Evolutionary conservation across 805 yeast species (phyloP).

Genomic region (Debaryomyces castellii): DNA sequence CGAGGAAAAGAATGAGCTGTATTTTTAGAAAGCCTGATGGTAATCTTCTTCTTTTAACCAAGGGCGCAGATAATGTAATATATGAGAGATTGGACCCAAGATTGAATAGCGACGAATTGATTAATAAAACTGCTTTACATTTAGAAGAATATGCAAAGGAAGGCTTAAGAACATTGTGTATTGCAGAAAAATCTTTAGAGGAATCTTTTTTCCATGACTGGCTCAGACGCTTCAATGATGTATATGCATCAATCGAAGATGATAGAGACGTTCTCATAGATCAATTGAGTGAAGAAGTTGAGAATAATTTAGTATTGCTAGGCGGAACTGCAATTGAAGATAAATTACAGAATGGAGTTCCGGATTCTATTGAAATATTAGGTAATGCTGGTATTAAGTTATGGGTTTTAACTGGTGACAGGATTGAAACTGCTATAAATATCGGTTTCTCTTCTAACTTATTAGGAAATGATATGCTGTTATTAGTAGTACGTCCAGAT

Average conservation of each 20-base stretch:
- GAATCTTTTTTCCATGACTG: constrained; percentile 49
- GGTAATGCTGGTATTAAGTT: constrained; percentile 74
- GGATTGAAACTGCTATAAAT: constrained; percentile 80
- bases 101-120: constrained; percentile 40
- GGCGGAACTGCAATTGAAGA: constrained; percentile 88
- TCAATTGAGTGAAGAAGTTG: constrained; percentile 56
- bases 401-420: constrained; percentile 84
- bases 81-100: constrained; percentile 39
- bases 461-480: constrained; percentile 64
- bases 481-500: constrained; percentile 59
- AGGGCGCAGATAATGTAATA: constrained; percentile 79
- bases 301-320: constrained; percentile 51
- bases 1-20: constrained; percentile 79
- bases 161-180: constrained; percentile 74
- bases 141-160: constrained; percentile 72
- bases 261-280: constrained; percentile 61
- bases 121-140: constrained; percentile 59
- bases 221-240: constrained; percentile 56
- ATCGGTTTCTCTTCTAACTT: constrained; percentile 80
- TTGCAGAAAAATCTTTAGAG: constrained; percentile 57
- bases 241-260: constrained; percentile 51
- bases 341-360: constrained; percentile 74
- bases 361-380: constrained; percentile 65
- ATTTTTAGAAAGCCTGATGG: constrained; percentile 47
- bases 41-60: constrained; percentile 49